Evolutionary conservation across 441 rosid species (phyloP).

Genomic region (Adansonia madagascariensis): DNA sequence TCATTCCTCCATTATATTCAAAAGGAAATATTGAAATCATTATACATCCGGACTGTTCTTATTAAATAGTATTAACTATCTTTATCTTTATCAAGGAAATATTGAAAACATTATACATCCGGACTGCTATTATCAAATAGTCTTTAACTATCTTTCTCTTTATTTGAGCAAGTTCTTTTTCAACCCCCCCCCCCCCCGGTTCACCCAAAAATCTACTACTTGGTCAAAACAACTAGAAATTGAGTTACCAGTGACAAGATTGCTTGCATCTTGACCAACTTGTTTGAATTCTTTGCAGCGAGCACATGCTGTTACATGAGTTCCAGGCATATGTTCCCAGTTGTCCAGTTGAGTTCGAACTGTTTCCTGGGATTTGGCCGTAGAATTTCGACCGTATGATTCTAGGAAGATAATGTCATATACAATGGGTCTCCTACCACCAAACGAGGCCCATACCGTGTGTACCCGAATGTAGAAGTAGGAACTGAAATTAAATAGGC

Average conservation of each 20-base stretch:
- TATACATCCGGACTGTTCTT: neutral
- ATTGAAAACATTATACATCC: neutral
- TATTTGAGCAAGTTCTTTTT: too few relatives aligned
- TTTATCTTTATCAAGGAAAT: neutral
- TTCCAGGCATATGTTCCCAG: conserved; percentile 4
- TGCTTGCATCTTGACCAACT: conserved; percentile 12
- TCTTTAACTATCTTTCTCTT: neutral
- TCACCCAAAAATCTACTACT: neutral
- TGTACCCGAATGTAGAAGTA: too few relatives aligned
- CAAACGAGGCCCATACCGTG: too few relatives aligned
- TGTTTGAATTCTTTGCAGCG: neutral
- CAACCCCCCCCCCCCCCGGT: too few relatives aligned
- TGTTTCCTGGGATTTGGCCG: neutral
- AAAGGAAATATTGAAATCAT: neutral
- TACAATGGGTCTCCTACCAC: neutral
- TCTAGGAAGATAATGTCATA: neutral
- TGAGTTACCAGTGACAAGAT: neutral
- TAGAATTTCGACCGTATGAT: neutral
- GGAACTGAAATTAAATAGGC: too few relatives aligned
- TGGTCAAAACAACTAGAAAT: neutral
- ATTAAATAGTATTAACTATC: neutral
- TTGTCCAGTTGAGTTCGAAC: neutral
- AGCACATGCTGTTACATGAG: neutral
- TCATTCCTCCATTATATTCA: neutral
- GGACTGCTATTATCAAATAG: neutral